These are phyloP conservation scores for Bretziella fagacearum DNA, from an alignment of 2,329 filamentous ascomycete genomes.

Conservation along the genomic window DNA sequence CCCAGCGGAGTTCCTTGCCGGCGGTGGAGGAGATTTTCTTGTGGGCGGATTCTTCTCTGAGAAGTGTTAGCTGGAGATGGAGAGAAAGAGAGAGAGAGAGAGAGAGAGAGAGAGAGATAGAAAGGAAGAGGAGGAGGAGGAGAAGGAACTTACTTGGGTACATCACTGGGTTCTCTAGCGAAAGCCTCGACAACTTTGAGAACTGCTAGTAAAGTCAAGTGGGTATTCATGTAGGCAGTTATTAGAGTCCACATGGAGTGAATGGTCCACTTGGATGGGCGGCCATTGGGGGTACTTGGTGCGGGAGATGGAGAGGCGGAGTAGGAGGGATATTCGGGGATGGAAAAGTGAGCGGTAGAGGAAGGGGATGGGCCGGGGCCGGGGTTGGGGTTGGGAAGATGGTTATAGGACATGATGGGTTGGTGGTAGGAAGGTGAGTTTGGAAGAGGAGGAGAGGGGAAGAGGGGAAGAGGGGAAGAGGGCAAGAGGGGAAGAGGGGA, in stretches of 20 bases:
- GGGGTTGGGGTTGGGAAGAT: not conserved
- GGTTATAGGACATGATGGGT: not conserved
- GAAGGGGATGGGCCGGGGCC: not conserved
- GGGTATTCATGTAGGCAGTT: conserved; percentile 40
- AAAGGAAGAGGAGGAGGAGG: not conserved
- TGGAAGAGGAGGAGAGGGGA: not conserved
- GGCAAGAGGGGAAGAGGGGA: not conserved
- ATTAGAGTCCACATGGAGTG: conserved; percentile 36
- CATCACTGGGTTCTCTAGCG: conserved; percentile 11
- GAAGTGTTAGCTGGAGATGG: not conserved
- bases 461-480: not conserved
- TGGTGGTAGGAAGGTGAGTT: not conserved
- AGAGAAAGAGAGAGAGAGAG: not conserved
- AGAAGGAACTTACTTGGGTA: conserved; percentile 13
- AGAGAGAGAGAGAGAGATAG: not conserved
- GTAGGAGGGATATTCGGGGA: not conserved
- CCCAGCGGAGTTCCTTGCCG: conserved; percentile 41
- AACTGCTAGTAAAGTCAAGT: conserved; percentile 25
- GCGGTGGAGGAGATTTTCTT: conserved; percentile 40
- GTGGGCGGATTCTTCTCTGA: conserved; percentile 39
- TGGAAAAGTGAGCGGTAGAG: not conserved
- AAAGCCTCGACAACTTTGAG: conserved; percentile 14
- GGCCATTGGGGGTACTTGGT: conserved; percentile 25
- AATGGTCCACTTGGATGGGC: conserved; percentile 39
- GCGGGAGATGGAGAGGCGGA: conserved; percentile 16